Evolutionary conservation across 768 basidiomycete species (phyloP).

Genomic region (Cantharellus anzutake): DNA sequence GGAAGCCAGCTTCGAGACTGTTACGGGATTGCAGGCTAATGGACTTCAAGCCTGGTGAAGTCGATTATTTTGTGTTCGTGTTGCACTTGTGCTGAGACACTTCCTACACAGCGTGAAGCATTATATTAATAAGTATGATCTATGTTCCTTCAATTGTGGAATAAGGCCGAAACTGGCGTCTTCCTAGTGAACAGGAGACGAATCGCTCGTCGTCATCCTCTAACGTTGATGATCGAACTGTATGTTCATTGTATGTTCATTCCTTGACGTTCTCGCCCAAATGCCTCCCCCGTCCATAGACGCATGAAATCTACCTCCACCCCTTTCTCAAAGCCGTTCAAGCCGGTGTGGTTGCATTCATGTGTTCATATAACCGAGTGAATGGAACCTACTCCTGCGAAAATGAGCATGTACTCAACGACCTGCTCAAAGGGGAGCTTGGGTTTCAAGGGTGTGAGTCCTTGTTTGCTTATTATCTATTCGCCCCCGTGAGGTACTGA

Average conservation of each 20-base stretch:
- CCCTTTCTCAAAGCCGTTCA: slow-evolving; percentile 25
- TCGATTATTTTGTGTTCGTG: too few relatives aligned
- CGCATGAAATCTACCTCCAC: slow-evolving; percentile 16
- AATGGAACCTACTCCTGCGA: slow-evolving; percentile 50
- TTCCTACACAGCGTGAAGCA: slow-evolving; percentile 43
- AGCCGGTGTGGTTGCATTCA: slow-evolving; percentile 53
- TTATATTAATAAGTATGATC: slow-evolving; percentile 28
- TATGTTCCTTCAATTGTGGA: too few relatives aligned
- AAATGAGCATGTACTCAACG: slow-evolving; percentile 10
- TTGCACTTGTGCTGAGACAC: too few relatives aligned
- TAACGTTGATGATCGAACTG: slow-evolving; percentile 53
- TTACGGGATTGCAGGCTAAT: slow-evolving; percentile 56
- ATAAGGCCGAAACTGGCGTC: too few relatives aligned
- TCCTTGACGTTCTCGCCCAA: too few relatives aligned
- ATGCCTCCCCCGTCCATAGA: too few relatives aligned
- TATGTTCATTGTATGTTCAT: slow-evolving; percentile 11
- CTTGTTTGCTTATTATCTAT: too few relatives aligned
- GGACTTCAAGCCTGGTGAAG: slow-evolving; percentile 57
- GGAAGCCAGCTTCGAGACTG: slow-evolving; percentile 55
- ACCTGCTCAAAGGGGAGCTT: slow-evolving; percentile 15
- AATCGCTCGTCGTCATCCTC: slow-evolving; percentile 23
- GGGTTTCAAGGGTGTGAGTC: slow-evolving; percentile 14
- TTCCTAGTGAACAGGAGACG: slow-evolving; percentile 20
- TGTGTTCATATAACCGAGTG: slow-evolving; percentile 55
- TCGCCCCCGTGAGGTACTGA: too few relatives aligned